These are phyloP conservation scores for Pistacia vera DNA, from an alignment of 345 rosid species.

Conservation along the genomic window DNA sequence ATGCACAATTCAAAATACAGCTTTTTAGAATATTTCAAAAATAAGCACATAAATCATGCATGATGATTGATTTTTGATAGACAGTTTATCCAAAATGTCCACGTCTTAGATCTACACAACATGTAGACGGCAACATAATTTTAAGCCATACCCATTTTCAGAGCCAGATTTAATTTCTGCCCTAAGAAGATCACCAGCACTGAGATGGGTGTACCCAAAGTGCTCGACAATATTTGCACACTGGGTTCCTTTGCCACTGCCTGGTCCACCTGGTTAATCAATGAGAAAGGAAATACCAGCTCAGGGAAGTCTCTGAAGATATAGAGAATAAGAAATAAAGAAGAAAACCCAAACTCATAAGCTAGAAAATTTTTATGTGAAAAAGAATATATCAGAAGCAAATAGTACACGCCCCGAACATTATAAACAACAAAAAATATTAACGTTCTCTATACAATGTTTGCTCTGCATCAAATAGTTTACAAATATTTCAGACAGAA, in stretches of 20 bases:
- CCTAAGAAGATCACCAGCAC: slow-evolving; percentile 88
- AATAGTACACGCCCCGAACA: background rate
- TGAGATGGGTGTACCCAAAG: slow-evolving; percentile 76
- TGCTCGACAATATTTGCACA: slow-evolving; percentile 64
- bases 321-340: background rate
- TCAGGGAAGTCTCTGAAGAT: background rate
- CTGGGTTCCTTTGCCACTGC: slow-evolving; percentile 89
- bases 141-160: slow-evolving; percentile 60
- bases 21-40: background rate
- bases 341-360: background rate
- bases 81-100: background rate
- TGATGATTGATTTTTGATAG: background rate
- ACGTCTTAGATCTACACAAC: background rate
- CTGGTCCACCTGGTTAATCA: slow-evolving; percentile 80
- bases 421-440: background rate
- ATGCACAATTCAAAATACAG: background rate
- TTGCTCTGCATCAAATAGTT: background rate
- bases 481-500: background rate
- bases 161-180: slow-evolving; percentile 75
- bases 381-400: background rate
- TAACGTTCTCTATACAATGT: background rate
- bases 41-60: background rate
- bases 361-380: background rate
- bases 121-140: background rate
- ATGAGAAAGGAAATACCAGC: background rate